Evolutionary conservation across 768 basidiomycete genomes (phyloP), one percentile per base, ranked within the genome.

Genomic region (Termitomyces sp.): DNA sequence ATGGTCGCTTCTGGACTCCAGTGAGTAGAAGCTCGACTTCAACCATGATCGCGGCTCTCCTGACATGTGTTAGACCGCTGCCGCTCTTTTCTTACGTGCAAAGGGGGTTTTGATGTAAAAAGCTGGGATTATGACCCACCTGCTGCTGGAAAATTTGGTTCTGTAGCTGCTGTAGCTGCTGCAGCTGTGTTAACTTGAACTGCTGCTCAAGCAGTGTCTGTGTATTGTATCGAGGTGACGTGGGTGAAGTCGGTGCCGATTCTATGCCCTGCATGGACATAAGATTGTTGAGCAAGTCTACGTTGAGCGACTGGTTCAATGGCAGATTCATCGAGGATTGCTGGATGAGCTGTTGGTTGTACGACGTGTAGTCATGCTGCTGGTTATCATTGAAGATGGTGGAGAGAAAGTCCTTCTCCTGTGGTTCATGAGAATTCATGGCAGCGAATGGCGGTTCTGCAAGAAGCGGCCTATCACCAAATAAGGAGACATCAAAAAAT

Each of bases 61-160:
- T 50, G 57, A 30, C 51, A 14, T 46, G 26, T 32, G 52, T 33
- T 42, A 8, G 36, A 54, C 14, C 30, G 40, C 7, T 28, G 22
- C 24, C 53, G 26, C 53, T 54, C 32, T 20, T 47, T 32, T 36
- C 42, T 49, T 32, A 53, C 50, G 42, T 30, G 26, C 28, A 38
- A 28, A 30, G 18, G 20, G 33, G 13, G 49, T 43, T 44, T 44
- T 2, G 8, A 52, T 49, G 58, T 33, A 53, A 45, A 35, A 44
- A 22, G 61, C 12, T 28, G 50, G 48, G 28, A 43, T 49, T 43
- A 43, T 54, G 53, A 50, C 52, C 68, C 82, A 88, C 92, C 85
- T 94, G 92, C 68, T 94, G 92, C 66, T 94, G 92, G 58, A 93
- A 90, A 59, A 92, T 89, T 76, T 92, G 88, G 57, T 86, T 86